Conservation (phyloP, 257 asterid species). For the Solanum dulcamara region DNA sequence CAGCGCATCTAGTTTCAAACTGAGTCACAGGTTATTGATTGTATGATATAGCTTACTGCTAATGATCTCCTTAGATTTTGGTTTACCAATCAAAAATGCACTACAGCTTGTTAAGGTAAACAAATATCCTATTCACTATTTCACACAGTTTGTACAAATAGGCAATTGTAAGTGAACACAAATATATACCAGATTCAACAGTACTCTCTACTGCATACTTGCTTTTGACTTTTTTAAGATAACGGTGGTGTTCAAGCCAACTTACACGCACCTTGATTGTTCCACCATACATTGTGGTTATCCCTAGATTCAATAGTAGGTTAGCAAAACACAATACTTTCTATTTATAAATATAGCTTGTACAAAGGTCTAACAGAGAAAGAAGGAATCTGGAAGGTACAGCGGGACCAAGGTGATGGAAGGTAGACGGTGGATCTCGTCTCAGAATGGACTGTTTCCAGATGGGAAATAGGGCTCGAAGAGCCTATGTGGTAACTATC, state of each 20-base stretch:
- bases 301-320: background rate
- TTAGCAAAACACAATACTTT: background rate
- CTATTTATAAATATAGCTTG: background rate
- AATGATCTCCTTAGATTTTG: background rate
- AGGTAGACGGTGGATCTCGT: background rate
- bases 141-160: background rate
- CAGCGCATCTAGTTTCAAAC: background rate
- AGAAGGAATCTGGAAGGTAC: background rate
- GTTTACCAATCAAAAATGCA: background rate
- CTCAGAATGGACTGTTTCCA: background rate
- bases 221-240: background rate
- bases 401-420: background rate
- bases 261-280: background rate
- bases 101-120: background rate
- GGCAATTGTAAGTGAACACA: background rate
- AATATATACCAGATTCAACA: background rate
- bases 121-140: background rate
- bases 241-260: background rate
- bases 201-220: background rate
- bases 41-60: background rate
- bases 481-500: background rate
- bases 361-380: background rate
- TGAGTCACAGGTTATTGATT: background rate
- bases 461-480: background rate
- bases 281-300: background rate